These are phyloP conservation scores for Aeschynomene evenia DNA, from an alignment of 306 rosid genomes.

Conservation along the genomic window DNA sequence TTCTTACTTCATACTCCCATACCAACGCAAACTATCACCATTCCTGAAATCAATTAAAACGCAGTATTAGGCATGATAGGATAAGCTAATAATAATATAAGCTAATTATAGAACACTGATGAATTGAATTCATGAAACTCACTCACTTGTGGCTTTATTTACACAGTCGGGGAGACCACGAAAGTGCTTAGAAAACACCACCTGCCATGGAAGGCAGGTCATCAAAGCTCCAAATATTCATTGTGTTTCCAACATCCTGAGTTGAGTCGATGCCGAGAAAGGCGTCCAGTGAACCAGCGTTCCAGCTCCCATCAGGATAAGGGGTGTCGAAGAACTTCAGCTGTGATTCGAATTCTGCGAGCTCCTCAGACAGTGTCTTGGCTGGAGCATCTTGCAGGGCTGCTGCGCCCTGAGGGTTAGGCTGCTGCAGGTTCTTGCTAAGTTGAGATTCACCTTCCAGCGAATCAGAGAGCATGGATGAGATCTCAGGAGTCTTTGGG, in stretches of 20 bases:
- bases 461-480: conserved; percentile 65
- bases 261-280: conserved; percentile 51
- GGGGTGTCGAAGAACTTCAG: conserved; percentile 67
- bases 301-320: conserved; percentile 62
- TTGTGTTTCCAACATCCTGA: conserved; percentile 66
- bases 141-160: conserved; percentile 92
- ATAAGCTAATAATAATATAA: no score
- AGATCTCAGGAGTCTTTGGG: conserved; percentile 75
- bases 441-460: conserved; percentile 50
- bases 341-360: conserved; percentile 67
- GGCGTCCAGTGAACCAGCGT: conserved; percentile 53
- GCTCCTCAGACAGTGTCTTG: conserved; percentile 74
- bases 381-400: conserved; percentile 33
- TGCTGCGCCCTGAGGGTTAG: conserved; percentile 35
- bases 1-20: conserved; percentile 35
- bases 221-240: conserved; percentile 81
- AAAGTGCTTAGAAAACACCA: conserved; percentile 53
- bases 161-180: conserved; percentile 46
- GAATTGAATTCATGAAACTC: conserved; percentile 21
- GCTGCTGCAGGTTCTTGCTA: conserved; percentile 42
- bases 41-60: conserved; percentile 63
- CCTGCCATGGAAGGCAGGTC: conserved; percentile 58
- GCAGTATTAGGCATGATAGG: no score
- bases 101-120: not conserved
- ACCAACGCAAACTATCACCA: conserved; percentile 37